Conservation (phyloP, 2,329 filamentous ascomycete species). For the Pochonia chlamydosporia region DNA sequence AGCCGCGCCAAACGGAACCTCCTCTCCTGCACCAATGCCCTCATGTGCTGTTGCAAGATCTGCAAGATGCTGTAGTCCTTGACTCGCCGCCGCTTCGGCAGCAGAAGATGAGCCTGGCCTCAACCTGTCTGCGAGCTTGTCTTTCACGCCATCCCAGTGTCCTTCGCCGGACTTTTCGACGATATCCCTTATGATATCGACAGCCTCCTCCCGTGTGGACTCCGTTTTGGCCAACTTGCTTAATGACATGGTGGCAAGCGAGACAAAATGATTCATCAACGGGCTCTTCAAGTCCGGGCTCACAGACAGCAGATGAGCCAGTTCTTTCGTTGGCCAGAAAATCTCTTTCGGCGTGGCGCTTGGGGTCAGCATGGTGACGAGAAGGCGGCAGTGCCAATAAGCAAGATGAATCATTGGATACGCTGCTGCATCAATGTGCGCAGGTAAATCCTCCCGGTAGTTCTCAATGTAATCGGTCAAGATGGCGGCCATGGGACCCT, state of each 20-base stretch:
- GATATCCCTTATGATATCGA: conserved; percentile 48
- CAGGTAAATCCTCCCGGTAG: conserved; percentile 59
- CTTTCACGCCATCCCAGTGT: conserved; percentile 53
- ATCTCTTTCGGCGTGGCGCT: conserved; percentile 50
- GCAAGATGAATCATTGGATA: conserved; percentile 57
- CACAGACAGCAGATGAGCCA: conserved; percentile 51
- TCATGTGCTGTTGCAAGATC: conserved; percentile 46
- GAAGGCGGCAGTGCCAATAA: conserved; percentile 64
- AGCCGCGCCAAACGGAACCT: conserved; percentile 25
- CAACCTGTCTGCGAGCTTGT: conserved; percentile 30
- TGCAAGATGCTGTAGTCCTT: conserved; percentile 55
- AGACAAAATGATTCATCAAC: conserved; percentile 61
- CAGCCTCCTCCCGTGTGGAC: conserved; percentile 51
- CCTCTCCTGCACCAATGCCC: conserved; percentile 23
- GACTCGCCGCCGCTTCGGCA: conserved; percentile 38
- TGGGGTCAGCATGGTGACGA: conserved; percentile 56
- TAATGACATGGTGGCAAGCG: conserved; percentile 54
- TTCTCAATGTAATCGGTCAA: conserved; percentile 44
- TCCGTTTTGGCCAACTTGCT: conserved; percentile 52
- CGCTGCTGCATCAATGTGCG: conserved; percentile 43
- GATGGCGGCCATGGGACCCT: conserved; percentile 26
- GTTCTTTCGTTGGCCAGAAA: conserved; percentile 53
- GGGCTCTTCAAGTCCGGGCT: conserved; percentile 53
- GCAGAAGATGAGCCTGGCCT: conserved; percentile 26
- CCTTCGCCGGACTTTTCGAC: conserved; percentile 45